Base-by-base conservation (phyloP, 2,329 filamentous ascomycete species). In the Exophiala lecanii-corni region DNA sequence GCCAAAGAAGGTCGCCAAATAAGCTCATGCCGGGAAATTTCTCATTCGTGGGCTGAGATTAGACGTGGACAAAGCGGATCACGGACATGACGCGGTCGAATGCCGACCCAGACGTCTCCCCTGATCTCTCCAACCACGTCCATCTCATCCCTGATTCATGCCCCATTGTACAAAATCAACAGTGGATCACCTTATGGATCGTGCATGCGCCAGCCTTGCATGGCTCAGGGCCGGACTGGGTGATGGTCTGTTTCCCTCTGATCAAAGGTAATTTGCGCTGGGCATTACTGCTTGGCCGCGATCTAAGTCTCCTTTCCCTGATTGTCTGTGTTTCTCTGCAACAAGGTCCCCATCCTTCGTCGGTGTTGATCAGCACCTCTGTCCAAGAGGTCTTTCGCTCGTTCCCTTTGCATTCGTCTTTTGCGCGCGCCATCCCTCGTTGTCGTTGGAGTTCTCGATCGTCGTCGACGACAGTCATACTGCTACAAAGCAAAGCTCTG, bases 171-270 rank as follows among this genome's bases (percentile, higher is more conserved):
- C 45, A 49, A 48, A 30, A 39, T 36, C 40, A 51, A 49, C 49
- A 49, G 49, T 48, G 33, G 33, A 35, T 19, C 12, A 17, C 12
- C 17, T n/a, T 12, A 31, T 38, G 39, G 45, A 38, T 28, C 41
- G 25, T 16, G 23, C 37, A 43, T 51, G 42, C 45, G 37, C 49
- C 49, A 51, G 49, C 49, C 49, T 51, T 51, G 49, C 49, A 49
- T 51, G 39, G 49, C 40, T 46, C 39, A 35, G 46, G 39, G 39
- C n/a, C 39, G 34, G 43, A 20, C 36, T 34, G 17, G 6, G 23
- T 39, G 26, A 26, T 28, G 36, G 26, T 38, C 28, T n/a, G 18
- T 26, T n/a, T 18, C 20, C 13, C 45, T 36, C 23, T 44, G 32
- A 36, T 49, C 45, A 45, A 48, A 47, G 42, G 32, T 43, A 47